A percentile compares a stretch with the other conserved stretches of the same genome.
These are phyloP conservation scores for Rhizopogon vulgaris DNA, from an alignment of 768 basidiomycete species.

Conservation along the genomic window DNA sequence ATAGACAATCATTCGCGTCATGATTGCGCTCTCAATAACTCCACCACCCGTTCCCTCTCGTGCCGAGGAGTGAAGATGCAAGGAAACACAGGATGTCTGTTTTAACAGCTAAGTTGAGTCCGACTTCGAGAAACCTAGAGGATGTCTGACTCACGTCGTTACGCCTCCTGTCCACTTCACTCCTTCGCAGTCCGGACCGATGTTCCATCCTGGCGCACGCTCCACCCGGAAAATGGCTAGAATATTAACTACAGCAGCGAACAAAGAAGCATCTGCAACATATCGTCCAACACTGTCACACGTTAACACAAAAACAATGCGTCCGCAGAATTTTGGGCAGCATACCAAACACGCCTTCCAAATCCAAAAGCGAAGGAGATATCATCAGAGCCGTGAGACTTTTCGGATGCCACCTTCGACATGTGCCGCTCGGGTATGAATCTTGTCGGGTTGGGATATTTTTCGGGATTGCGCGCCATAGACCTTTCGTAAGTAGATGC, in stretches of 20 bases:
- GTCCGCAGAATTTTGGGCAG: background rate
- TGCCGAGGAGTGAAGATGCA: slow-evolving; percentile 2
- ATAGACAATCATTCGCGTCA: background rate
- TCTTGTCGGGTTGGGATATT: slow-evolving; percentile 31
- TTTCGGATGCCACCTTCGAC: background rate
- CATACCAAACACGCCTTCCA: slow-evolving; percentile 33
- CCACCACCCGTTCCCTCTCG: background rate
- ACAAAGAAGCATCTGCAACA: slow-evolving; percentile 34
- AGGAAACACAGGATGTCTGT: slow-evolving; percentile 5
- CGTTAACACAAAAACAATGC: background rate
- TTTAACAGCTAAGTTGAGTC: background rate
- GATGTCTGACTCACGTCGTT: slow-evolving; percentile 12
- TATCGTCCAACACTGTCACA: slow-evolving; percentile 32
- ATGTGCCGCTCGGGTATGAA: slow-evolving; percentile 36
- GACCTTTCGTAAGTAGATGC: slow-evolving; percentile 14
- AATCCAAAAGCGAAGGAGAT: slow-evolving; percentile 27
- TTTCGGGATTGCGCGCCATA: slow-evolving; percentile 29
- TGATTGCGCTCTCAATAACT: background rate
- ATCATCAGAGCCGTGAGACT: slow-evolving; percentile 2
- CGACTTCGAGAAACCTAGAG: background rate
- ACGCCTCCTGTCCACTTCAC: slow-evolving; percentile 15
- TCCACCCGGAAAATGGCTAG: slow-evolving; percentile 14
- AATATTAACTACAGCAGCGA: slow-evolving; percentile 18
- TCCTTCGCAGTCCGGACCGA: slow-evolving; percentile 15
- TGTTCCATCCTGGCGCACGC: slow-evolving; percentile 9